Percentiles rank a stretch among this genome's conserved stretches.
These are phyloP conservation scores for Nemania diffusa DNA, from an alignment of 2,329 filamentous ascomycete species.

Conservation along the genomic window DNA sequence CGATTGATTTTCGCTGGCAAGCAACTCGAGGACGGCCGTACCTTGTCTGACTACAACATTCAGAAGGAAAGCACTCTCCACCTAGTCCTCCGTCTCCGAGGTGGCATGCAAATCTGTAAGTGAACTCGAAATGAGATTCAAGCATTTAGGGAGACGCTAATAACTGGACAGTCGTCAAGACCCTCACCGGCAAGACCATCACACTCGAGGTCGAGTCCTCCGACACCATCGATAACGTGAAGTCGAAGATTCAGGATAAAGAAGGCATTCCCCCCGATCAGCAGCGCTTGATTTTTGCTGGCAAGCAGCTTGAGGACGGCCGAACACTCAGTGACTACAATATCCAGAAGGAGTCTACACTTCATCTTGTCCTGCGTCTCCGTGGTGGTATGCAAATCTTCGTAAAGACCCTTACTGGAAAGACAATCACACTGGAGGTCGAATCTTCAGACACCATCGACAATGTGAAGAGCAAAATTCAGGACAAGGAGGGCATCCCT, in stretches of 20 bases:
- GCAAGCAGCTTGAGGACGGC: conserved; percentile 95
- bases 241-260: conserved; percentile 98
- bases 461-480: conserved; percentile 94
- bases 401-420: conserved; percentile 87
- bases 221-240: conserved; percentile 96
- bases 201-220: conserved; percentile 89
- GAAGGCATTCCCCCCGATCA: conserved; percentile 96
- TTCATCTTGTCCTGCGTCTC: conserved; percentile 86
- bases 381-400: conserved; percentile 93
- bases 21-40: conserved; percentile 62
- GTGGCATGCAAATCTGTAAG: conserved; percentile 74
- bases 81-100: conserved; percentile 76
- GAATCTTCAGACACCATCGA: conserved; percentile 92
- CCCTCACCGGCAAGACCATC: conserved; percentile 92
- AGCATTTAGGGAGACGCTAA: conserved; percentile 33
- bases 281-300: conserved; percentile 94
- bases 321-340: conserved; percentile 93
- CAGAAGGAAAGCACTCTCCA: conserved; percentile 77
- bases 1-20: conserved; percentile 80
- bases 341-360: conserved; percentile 91
- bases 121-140: conserved; percentile 23
- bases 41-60: conserved; percentile 66
- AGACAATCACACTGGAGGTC: conserved; percentile 93
- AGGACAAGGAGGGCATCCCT: conserved; percentile 92
- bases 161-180: conserved; percentile 71